Conservation (phyloP, 2,329 filamentous ascomycete species). For the Alternaria brassicicola region DNA sequence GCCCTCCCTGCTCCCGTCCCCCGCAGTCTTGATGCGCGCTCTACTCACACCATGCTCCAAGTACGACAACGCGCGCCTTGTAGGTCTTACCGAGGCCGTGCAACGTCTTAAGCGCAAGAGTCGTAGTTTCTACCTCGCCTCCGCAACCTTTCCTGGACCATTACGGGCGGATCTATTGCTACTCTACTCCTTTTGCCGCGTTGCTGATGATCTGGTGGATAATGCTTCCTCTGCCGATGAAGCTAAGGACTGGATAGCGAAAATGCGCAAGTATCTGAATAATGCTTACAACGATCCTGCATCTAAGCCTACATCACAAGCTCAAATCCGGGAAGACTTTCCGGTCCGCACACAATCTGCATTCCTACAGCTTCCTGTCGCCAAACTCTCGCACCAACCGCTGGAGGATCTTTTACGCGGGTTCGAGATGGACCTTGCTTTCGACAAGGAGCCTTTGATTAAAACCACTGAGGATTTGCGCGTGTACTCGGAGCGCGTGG, state of each 20-base stretch:
- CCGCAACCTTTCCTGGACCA: conserved; percentile 70
- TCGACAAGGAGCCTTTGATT: conserved; percentile 60
- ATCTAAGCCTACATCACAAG: conserved; percentile 5
- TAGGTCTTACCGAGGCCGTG: conserved; percentile 65
- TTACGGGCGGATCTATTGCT: conserved; percentile 71
- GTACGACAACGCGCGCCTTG: conserved; percentile 65
- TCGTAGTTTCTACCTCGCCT: conserved; percentile 75
- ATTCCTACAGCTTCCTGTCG: conserved; percentile 64
- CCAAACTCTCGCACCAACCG: conserved; percentile 63
- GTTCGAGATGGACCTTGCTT: conserved; percentile 71
- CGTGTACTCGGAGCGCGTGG: conserved; percentile 69
- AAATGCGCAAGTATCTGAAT: conserved; percentile 64
- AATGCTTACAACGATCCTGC: conserved; percentile 53
- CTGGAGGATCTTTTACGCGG: conserved; percentile 70
- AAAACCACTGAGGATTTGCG: conserved; percentile 63
- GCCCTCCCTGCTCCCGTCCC: conserved; percentile 58
- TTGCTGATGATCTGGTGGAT: conserved; percentile 76
- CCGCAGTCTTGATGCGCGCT: conserved; percentile 59
- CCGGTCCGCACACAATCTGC: conserved; percentile 60
- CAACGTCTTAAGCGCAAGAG: conserved; percentile 67
- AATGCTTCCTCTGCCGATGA: conserved; percentile 61
- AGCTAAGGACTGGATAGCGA: conserved; percentile 64
- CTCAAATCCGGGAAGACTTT: conserved; percentile 58
- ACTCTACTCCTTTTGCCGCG: conserved; percentile 75
- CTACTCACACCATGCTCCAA: conserved; percentile 55